Evolutionary conservation across 306 rosid genomes (phyloP).

Genomic region (Rosa lucieae): DNA sequence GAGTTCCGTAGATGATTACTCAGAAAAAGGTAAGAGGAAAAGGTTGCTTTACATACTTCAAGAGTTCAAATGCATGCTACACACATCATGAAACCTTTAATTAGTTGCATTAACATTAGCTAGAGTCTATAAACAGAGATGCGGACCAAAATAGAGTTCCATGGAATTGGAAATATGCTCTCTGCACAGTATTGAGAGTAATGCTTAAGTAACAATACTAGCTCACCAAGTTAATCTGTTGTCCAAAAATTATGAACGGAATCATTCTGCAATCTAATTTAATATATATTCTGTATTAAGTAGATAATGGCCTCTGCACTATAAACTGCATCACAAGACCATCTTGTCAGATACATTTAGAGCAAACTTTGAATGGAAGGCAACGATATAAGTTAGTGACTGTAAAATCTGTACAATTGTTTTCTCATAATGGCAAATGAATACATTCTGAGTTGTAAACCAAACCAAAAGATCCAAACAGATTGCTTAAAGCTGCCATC

Average conservation of each 20-base stretch:
- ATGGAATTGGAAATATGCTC: neutral
- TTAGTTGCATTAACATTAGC: neutral
- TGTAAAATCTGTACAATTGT: neutral
- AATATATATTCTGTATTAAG: neutral
- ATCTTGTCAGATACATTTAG: neutral
- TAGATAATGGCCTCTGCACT: neutral
- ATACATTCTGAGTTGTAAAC: neutral
- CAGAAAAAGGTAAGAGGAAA: neutral
- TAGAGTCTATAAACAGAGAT: neutral
- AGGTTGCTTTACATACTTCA: neutral
- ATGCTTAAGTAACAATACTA: neutral
- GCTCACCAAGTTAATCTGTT: neutral
- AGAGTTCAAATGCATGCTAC: neutral
- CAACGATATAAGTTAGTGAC: neutral
- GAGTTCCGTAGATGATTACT: neutral
- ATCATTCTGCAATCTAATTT: neutral
- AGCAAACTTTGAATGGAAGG: neutral
- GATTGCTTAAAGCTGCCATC: neutral
- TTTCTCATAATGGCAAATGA: neutral
- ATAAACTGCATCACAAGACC: neutral
- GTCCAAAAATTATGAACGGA: neutral
- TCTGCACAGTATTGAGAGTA: neutral
- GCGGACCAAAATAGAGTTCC: neutral
- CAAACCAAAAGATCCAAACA: neutral
- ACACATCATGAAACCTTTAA: neutral